Percentiles rank a stretch among this genome's conserved stretches.
Conservation (phyloP, 495 filamentous ascomycete species). For the Trichocladium uniseriatum region DNA sequence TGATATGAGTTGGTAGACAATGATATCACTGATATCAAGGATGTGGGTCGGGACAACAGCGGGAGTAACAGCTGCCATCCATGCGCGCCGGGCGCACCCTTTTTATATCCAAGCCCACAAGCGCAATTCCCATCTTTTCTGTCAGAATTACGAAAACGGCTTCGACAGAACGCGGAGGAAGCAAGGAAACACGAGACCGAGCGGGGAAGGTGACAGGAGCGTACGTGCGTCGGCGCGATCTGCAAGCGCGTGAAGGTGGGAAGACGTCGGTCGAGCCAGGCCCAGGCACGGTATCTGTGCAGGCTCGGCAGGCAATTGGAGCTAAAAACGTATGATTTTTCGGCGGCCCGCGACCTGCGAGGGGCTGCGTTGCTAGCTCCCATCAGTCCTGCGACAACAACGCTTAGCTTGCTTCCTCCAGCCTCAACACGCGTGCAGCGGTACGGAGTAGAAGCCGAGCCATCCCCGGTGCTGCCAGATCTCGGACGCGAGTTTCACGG, state of each 20-base stretch:
- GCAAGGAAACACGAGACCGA: constrained; percentile 1
- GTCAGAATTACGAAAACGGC: not conserved
- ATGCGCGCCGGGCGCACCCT: not conserved
- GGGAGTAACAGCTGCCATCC: constrained; percentile 1
- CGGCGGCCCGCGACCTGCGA: not conserved
- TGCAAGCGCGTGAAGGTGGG: not conserved
- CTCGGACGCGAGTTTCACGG: not conserved
- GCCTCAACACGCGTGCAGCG: not conserved
- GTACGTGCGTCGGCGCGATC: not conserved
- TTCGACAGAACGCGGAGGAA: not conserved
- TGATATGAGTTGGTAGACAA: not conserved
- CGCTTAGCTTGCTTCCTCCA: not conserved
- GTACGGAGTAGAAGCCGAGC: not conserved
- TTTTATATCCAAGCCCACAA: not conserved
- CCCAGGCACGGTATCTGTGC: not conserved
- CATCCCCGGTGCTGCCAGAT: not conserved
- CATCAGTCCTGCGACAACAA: not conserved
- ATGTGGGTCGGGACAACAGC: not conserved
- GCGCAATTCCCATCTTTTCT: not conserved
- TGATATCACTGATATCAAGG: constrained; percentile 2
- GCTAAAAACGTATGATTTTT: constrained; percentile 14
- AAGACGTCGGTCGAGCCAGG: constrained; percentile 1
- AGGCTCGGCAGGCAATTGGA: not conserved
- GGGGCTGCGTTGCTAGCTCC: not conserved
- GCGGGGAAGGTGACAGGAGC: not conserved